Evolutionary conservation across 208 protist genomes (phyloP).

Genomic region (Crithidia thermophila): DNA sequence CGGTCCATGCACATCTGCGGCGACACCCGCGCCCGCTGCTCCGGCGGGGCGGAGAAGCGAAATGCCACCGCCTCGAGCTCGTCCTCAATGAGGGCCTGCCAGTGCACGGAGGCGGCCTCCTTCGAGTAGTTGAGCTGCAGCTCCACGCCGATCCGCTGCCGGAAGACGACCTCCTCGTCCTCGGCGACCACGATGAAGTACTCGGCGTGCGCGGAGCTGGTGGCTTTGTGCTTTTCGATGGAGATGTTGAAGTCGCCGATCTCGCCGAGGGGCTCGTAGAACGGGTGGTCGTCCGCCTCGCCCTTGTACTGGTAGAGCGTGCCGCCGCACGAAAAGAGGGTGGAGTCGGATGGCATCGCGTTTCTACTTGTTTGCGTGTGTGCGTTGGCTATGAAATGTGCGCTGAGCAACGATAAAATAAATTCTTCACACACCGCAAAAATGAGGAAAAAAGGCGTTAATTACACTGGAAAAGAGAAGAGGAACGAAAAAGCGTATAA

Average conservation of each 20-base stretch:
- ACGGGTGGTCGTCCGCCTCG: constrained; percentile 14
- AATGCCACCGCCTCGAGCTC: constrained; percentile 48
- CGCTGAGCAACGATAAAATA: too few relatives aligned
- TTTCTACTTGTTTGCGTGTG: not conserved
- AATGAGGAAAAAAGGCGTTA: not conserved
- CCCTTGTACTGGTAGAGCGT: constrained; percentile 46
- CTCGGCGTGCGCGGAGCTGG: not conserved
- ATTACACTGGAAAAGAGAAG: not conserved
- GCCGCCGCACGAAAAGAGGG: constrained; percentile 37
- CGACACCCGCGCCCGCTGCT: not conserved
- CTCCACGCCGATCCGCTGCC: constrained; percentile 45
- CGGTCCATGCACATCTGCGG: constrained; percentile 24
- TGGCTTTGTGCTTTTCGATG: constrained; percentile 22
- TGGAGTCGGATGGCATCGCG: constrained; percentile 8
- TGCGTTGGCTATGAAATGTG: not conserved
- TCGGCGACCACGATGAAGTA: constrained; percentile 42
- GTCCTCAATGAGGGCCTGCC: constrained; percentile 48
- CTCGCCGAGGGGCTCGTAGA: constrained; percentile 41
- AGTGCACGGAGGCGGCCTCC: constrained; percentile 52
- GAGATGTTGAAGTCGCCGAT: constrained; percentile 21
- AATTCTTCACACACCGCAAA: too few relatives aligned
- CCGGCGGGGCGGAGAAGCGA: constrained; percentile 38
- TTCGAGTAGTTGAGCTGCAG: constrained; percentile 45
- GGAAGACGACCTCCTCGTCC: constrained; percentile 35
- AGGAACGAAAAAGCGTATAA: not conserved